These are phyloP conservation scores for Wilhelminamyces savonicus DNA, from an alignment of 805 yeast genomes.

Conservation along the genomic window DNA sequence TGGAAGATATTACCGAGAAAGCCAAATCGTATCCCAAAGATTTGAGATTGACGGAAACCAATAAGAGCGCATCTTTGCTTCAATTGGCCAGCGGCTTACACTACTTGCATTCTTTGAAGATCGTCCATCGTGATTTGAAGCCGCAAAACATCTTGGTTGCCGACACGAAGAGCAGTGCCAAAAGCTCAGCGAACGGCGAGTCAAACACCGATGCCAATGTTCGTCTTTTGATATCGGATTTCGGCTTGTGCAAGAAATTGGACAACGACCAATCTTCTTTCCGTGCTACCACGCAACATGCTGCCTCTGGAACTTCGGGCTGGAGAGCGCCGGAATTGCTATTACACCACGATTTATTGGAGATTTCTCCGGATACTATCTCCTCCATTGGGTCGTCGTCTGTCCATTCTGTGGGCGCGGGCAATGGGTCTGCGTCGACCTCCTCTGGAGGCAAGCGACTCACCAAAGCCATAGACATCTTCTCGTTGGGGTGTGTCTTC, in stretches of 20 bases:
- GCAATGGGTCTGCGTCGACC: slow-evolving; percentile 11
- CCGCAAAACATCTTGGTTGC: slow-evolving; percentile 92
- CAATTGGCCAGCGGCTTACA: slow-evolving; percentile 83
- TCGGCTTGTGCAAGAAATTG: slow-evolving; percentile 88
- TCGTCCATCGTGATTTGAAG: slow-evolving; percentile 90
- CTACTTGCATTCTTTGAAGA: slow-evolving; percentile 82
- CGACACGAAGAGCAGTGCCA: slow-evolving; percentile 43
- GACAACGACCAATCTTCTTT: slow-evolving; percentile 92
- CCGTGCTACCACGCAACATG: slow-evolving; percentile 84
- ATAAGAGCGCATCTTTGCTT: slow-evolving; percentile 49
- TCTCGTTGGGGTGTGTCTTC: slow-evolving; percentile 91
- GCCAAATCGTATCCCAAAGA: slow-evolving; percentile 31
- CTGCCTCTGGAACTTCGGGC: slow-evolving; percentile 91
- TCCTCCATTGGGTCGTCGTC: slow-evolving; percentile 18
- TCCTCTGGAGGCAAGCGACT: slow-evolving; percentile 50
- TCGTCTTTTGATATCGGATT: slow-evolving; percentile 83
- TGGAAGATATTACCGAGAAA: slow-evolving; percentile 76
- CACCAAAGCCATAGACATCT: slow-evolving; percentile 88
- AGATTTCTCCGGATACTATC: slow-evolving; percentile 33
- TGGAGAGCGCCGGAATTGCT: slow-evolving; percentile 97
- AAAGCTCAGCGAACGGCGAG: slow-evolving; percentile 4
- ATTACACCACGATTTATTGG: slow-evolving; percentile 28
- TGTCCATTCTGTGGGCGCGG: slow-evolving; percentile 8
- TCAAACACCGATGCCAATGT: slow-evolving; percentile 18
- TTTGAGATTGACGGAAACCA: slow-evolving; percentile 20